These are phyloP conservation scores for Russula sp. DNA, from an alignment of 768 basidiomycete species.

Conservation along the genomic window DNA sequence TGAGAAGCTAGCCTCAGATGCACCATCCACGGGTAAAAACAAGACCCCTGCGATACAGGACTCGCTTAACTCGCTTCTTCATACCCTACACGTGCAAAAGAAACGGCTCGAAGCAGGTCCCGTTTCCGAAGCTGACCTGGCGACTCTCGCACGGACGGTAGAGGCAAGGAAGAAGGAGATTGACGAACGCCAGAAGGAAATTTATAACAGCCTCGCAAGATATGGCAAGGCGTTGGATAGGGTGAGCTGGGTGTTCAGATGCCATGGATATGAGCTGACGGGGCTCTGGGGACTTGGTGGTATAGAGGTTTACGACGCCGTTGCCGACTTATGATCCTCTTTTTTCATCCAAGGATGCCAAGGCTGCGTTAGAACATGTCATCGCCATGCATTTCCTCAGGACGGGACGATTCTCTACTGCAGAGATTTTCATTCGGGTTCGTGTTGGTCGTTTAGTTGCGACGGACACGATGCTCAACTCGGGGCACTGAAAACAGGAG, in stretches of 20 bases:
- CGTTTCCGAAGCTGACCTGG: slow-evolving; percentile 44
- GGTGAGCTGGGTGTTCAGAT: slow-evolving; percentile 39
- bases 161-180: slow-evolving; percentile 77
- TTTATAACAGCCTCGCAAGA: slow-evolving; percentile 68
- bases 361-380: slow-evolving; percentile 57
- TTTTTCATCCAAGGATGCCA: slow-evolving; percentile 57
- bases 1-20: slow-evolving; percentile 49
- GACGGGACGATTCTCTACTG: slow-evolving; percentile 74
- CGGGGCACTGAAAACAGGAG: slow-evolving; percentile 44
- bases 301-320: slow-evolving; percentile 50
- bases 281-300: slow-evolving; percentile 3
- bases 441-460: slow-evolving; percentile 23
- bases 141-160: slow-evolving; percentile 48
- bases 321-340: slow-evolving; percentile 60
- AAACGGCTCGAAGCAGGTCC: slow-evolving; percentile 44
- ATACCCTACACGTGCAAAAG: slow-evolving; percentile 51
- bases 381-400: slow-evolving; percentile 73
- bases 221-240: slow-evolving; percentile 90
- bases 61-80: slow-evolving; percentile 60
- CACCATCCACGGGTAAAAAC: slow-evolving; percentile 38
- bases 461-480: slow-evolving; percentile 8
- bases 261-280: slow-evolving; percentile 14
- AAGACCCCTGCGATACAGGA: slow-evolving; percentile 50
- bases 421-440: slow-evolving; percentile 70
- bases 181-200: slow-evolving; percentile 84